Conservation (phyloP, 352 stramenopile genomes). For the Globisporangium splendens region DNA sequence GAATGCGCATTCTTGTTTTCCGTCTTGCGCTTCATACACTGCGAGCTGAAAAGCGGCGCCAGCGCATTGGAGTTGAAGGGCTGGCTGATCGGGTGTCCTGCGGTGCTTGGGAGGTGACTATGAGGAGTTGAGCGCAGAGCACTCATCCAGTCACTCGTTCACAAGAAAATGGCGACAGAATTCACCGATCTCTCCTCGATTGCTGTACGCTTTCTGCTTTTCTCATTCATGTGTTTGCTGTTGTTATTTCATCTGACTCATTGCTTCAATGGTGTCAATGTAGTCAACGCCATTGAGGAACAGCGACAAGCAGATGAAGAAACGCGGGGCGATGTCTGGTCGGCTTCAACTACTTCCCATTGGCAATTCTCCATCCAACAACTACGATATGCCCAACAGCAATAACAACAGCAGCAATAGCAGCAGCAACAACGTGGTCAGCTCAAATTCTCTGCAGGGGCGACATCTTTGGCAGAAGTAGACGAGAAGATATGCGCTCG, state of each 20-base stretch:
- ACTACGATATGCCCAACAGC: constrained; percentile 20
- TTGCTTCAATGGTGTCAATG: not conserved
- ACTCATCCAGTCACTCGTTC: not conserved
- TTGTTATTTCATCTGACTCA: no score
- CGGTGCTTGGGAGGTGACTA: not conserved
- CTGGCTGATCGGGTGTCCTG: no score
- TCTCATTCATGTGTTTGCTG: not conserved
- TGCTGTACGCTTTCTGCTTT: constrained; percentile 8
- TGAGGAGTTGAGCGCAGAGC: constrained; percentile 4
- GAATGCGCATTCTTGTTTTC: not conserved
- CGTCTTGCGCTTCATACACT: not conserved
- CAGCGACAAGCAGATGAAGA: constrained; percentile 44
- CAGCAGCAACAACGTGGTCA: constrained; percentile 21
- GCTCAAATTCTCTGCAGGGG: constrained; percentile 66
- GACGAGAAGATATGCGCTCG: constrained; percentile 74
- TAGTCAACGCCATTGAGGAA: constrained; percentile 27
- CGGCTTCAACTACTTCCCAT: constrained; percentile 52
- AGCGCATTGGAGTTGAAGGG: no score
- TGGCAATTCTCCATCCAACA: constrained; percentile 25
- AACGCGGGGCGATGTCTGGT: constrained; percentile 34
- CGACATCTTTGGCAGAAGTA: constrained; percentile 45
- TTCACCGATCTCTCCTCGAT: constrained; percentile 62
- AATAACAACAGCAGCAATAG: constrained; percentile 27
- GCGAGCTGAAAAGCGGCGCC: not conserved
- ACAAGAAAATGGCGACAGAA: constrained; percentile 29